A percentile compares a stretch with the other conserved stretches of the same genome.
Conservation (phyloP, 169 alveolate genomes). For the Neospora caninum region DNA sequence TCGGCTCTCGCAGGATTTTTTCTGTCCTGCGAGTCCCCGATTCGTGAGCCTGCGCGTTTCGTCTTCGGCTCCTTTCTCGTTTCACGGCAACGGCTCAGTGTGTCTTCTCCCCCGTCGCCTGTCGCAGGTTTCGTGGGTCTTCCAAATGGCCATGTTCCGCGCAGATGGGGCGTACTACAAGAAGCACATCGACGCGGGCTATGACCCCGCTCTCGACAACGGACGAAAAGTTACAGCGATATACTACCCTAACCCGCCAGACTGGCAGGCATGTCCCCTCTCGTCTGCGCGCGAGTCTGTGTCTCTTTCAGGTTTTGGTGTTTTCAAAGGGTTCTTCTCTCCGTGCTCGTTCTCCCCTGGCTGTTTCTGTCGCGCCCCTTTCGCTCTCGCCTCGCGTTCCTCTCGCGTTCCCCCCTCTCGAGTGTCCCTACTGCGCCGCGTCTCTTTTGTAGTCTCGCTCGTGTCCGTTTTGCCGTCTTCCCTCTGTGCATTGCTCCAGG, state of each 20-base stretch:
- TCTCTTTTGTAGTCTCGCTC: background rate
- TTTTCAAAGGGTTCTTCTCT: too few relatives aligned
- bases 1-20: too few relatives aligned
- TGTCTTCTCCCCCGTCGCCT: background rate
- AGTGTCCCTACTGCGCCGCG: too few relatives aligned
- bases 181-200: constrained; percentile 58
- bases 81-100: too few relatives aligned
- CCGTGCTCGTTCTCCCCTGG: background rate
- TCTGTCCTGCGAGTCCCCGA: too few relatives aligned
- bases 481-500: background rate
- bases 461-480: background rate
- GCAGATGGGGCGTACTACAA: constrained; percentile 56
- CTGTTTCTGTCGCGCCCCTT: too few relatives aligned
- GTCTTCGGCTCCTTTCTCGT: too few relatives aligned
- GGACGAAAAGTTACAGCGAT: constrained; percentile 72
- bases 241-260: constrained; percentile 42
- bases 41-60: too few relatives aligned
- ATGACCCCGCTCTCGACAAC: constrained; percentile 43
- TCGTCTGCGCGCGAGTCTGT: too few relatives aligned
- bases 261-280: constrained; percentile 25
- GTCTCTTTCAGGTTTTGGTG: too few relatives aligned
- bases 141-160: constrained; percentile 39
- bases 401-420: too few relatives aligned
- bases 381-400: too few relatives aligned
- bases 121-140: background rate